These are phyloP conservation scores for Magnaporthiopsis incrustans DNA, from an alignment of 2,329 filamentous ascomycete species.

Conservation along the genomic window DNA sequence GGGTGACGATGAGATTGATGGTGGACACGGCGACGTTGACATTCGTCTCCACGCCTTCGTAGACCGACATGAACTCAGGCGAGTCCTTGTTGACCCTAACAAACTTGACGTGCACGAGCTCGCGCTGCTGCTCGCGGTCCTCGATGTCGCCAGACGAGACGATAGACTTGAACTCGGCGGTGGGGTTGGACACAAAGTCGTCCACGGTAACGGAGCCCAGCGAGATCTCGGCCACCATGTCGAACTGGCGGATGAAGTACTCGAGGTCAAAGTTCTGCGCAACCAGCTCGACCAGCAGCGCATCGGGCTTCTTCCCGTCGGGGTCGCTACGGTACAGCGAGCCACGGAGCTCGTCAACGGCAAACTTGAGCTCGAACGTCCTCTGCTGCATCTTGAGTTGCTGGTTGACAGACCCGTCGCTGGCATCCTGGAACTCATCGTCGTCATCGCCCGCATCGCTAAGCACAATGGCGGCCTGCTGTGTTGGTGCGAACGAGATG, in stretches of 20 bases:
- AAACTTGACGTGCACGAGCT: constrained; percentile 84
- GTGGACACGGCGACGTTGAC: constrained; percentile 87
- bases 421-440: constrained; percentile 59
- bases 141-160: constrained; percentile 73
- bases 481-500: constrained; percentile 47
- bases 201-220: constrained; percentile 82
- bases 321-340: constrained; percentile 85
- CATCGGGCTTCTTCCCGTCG: constrained; percentile 65
- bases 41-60: constrained; percentile 90
- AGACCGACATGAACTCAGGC: constrained; percentile 85
- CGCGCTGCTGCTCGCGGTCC: constrained; percentile 68
- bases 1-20: constrained; percentile 90
- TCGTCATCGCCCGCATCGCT: constrained; percentile 60
- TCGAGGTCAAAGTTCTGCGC: constrained; percentile 83
- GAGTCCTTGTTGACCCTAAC: constrained; percentile 82
- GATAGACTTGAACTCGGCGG: constrained; percentile 92
- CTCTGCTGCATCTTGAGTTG: constrained; percentile 73
- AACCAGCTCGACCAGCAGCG: constrained; percentile 81
- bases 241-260: constrained; percentile 80
- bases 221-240: constrained; percentile 88
- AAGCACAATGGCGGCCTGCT: constrained; percentile 67
- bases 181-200: constrained; percentile 85
- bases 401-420: constrained; percentile 45
- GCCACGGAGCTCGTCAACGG: constrained; percentile 86
- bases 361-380: constrained; percentile 94